Evolutionary conservation across 2,329 filamentous ascomycete genomes (phyloP), one percentile per base, ranked within the genome.

Genomic region (Colletotrichum limetticola): DNA sequence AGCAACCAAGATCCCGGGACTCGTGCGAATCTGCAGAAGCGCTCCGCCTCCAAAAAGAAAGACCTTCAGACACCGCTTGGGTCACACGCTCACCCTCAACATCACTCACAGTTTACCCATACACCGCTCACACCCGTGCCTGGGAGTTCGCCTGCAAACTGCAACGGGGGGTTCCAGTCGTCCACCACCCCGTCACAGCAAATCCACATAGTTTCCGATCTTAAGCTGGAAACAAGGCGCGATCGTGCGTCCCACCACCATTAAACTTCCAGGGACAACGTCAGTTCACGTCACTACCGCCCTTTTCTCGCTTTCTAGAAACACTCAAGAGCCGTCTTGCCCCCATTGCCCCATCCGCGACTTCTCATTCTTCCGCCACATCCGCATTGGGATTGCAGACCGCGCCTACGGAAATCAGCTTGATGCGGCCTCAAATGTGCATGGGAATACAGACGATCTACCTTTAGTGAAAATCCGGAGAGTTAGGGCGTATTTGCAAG

Each of bases 1-100:
- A 71, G 52, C 71, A 71, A 61, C 71, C 71, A 71, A 67, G 56
- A 71, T 71, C 71, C 68, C 53, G 71, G 71, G 71, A 61, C 64
- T 71, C 35, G 67, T 74, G 67, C 57, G 53, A 73, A 67, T 71
- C 52, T 73, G 60, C 68, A 70, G 56, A 37, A 30, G 46, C 60
- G 42, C 57, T 53, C 57, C 37, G 46, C 59, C 53, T 55, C 30
- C 35, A 55, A 61, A 62, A 66, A 42, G 59, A 64, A 66, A 66
- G 19, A 30, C 22, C 26, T 46, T 35, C 56, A 22, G 37, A 52
- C 67, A 63, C 30, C 58, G 37, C 30, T 22, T 55, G 67, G 71
- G 71, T 74, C 71, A 74, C 62, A 62, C 35, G 68, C 66, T 66
- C 42, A n/a, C 19, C 4, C 42, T 46, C 53, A n/a, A 7, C 22